These are phyloP conservation scores for Cladosporium sp. DNA, from an alignment of 2,329 filamentous ascomycete species.

Conservation along the genomic window DNA sequence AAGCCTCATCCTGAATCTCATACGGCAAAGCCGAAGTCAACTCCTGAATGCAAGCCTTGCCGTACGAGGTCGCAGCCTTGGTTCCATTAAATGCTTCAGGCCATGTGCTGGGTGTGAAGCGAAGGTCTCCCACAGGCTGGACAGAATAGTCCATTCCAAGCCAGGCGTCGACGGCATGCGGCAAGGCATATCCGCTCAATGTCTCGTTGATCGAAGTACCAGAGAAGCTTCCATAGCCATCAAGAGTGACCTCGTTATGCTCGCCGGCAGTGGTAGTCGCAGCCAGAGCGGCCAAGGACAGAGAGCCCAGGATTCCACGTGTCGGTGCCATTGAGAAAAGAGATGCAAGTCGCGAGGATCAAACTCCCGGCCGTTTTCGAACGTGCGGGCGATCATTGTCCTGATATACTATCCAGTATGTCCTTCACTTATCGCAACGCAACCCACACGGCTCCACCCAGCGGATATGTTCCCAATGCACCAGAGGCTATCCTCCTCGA, in stretches of 20 bases:
- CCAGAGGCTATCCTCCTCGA: too few species aligned
- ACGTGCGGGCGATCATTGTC: too few species aligned
- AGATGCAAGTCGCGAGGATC: too few species aligned
- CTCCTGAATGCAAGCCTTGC: constrained; percentile 32
- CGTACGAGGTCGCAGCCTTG: constrained; percentile 26
- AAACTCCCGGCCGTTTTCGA: too few species aligned
- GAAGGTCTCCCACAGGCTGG: constrained; percentile 6
- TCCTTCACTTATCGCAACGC: too few species aligned
- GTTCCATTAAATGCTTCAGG: background rate
- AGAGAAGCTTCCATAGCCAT: constrained; percentile 9
- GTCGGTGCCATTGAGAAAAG: background rate
- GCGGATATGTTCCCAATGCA: too few species aligned
- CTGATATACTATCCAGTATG: too few species aligned
- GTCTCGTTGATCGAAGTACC: constrained; percentile 7
- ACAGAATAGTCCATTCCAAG: constrained; percentile 8
- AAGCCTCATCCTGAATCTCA: constrained; percentile 43
- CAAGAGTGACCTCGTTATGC: background rate
- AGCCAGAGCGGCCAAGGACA: background rate
- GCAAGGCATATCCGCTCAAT: constrained; percentile 4
- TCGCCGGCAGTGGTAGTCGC: background rate
- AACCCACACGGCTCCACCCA: too few species aligned
- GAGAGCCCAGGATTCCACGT: background rate
- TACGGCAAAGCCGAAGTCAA: background rate
- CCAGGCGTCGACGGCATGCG: constrained; percentile 3
- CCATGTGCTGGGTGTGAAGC: background rate